phyloP scores from a whole-genome alignment of 192 early-diverging fungal genomes.

The Mortierella hygrophila region DNA sequence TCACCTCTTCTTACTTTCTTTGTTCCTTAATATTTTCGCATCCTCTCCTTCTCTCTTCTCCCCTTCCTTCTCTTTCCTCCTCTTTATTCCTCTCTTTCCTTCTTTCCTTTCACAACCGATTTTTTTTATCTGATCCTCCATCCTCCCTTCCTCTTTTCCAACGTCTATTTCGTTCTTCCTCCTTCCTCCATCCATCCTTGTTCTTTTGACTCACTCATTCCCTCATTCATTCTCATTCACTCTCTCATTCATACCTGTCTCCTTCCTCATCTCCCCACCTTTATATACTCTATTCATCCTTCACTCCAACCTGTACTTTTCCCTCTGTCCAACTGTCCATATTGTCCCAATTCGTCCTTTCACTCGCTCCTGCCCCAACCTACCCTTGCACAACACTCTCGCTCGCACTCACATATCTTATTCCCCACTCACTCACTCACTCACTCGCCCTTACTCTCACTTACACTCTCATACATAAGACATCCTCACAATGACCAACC shows the following conservation, averaged over 20 bases:
- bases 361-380: neutral
- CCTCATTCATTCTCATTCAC: neutral
- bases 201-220: neutral
- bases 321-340: neutral
- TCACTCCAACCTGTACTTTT: neutral
- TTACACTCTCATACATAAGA: neutral
- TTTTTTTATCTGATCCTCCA: neutral
- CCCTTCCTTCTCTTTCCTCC: neutral
- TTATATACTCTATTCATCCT: neutral
- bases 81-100: no score
- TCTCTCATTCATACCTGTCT: neutral
- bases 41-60: neutral
- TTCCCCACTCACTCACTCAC: neutral
- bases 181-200: neutral
- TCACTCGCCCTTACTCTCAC: neutral
- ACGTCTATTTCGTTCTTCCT: neutral
- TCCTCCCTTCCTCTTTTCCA: neutral
- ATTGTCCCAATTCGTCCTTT: conserved; percentile 5
- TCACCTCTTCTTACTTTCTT: neutral
- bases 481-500: conserved; percentile 31
- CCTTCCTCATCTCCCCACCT: neutral
- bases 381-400: conserved; percentile 3
- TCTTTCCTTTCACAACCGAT: neutral
- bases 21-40: neutral
- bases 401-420: neutral